Evolutionary conservation across 2,329 filamentous ascomycete genomes (phyloP), one percentile per base, ranked within the genome.

Genomic region (Aspergillus phoenicis): DNA sequence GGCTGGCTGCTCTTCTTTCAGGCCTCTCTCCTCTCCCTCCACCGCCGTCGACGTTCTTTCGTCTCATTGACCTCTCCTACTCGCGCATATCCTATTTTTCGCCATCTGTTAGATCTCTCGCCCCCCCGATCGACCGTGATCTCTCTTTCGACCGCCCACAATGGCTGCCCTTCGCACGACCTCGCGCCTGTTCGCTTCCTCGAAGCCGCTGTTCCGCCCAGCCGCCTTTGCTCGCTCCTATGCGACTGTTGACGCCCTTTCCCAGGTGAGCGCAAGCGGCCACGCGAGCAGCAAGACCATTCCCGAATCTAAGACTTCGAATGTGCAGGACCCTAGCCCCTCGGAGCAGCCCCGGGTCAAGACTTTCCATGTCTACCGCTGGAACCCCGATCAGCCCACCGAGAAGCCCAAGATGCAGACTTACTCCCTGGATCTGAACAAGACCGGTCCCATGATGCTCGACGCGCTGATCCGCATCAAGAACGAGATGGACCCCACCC

Each of bases 341-440:
- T 82, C 80, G 65, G 77, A 83, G 67, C 78, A 84, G 62, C 79
- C 87, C 49, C 85, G 84, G 71, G 87, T 91, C 82, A 98, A 97
- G 89, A 93, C 90, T 55, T 99, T 99, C 87, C 90, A 97, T 80
- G 90, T 99, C 84, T 99, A 99, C 88, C 88, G 95, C 78, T 99
- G 95, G 95, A 96, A 96, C 78, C 95, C 95, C 63, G 95, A 98
- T 76, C 85, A 89, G 76, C 95, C 95, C 61, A 87, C 88, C 73
- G 89, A 91, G 80, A 99, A 99, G 88, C 95, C 95, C 64, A 86
- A 84, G 78, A 97, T 99, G 91, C 93, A 99, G 84, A 87, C 86
- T 69, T 99, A 98, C 83, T 91, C 91, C 38, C 84, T 99, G 73
- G 95, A 99, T 77, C 82, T 99, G 71, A 98, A 98, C 85, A 97